These are phyloP conservation scores for Echria macrotheca DNA, from an alignment of 495 filamentous ascomycete species.

Conservation along the genomic window DNA sequence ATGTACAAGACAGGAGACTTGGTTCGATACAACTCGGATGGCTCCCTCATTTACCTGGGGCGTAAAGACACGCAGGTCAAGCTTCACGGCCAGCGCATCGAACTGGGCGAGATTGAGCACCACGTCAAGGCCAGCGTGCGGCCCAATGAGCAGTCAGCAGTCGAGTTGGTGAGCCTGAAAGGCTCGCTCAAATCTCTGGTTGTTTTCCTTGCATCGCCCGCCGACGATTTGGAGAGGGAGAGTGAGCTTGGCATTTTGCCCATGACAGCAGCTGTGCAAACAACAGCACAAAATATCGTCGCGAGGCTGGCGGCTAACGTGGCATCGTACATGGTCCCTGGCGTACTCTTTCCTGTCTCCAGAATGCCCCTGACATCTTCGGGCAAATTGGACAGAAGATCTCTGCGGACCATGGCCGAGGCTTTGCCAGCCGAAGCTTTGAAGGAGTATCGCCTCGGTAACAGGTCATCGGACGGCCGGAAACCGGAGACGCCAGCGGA, in stretches of 20 bases:
- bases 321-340: conserved; percentile 50
- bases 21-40: conserved; percentile 49
- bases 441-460: conserved; percentile 10
- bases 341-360: conserved; percentile 45
- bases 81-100: conserved; percentile 36
- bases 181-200: conserved; percentile 15
- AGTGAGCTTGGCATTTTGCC: conserved; percentile 9
- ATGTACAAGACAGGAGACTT: conserved; percentile 60
- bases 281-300: conserved; percentile 1
- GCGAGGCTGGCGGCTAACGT: conserved; percentile 6
- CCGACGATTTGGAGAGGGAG: background rate
- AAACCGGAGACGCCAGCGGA: conserved; percentile 19
- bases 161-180: conserved; percentile 13
- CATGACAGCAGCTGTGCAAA: conserved; percentile 5
- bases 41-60: conserved; percentile 46
- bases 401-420: conserved; percentile 14
- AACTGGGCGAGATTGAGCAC: conserved; percentile 51
- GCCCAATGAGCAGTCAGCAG: background rate
- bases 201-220: conserved; percentile 17
- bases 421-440: background rate
- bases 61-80: conserved; percentile 35
- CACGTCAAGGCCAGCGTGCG: conserved; percentile 38
- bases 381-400: conserved; percentile 44
- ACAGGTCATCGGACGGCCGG: background rate
- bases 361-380: conserved; percentile 46